Evolutionary conservation across 352 stramenopile species (phyloP).

Genomic region (Pythium scleroteichum): DNA sequence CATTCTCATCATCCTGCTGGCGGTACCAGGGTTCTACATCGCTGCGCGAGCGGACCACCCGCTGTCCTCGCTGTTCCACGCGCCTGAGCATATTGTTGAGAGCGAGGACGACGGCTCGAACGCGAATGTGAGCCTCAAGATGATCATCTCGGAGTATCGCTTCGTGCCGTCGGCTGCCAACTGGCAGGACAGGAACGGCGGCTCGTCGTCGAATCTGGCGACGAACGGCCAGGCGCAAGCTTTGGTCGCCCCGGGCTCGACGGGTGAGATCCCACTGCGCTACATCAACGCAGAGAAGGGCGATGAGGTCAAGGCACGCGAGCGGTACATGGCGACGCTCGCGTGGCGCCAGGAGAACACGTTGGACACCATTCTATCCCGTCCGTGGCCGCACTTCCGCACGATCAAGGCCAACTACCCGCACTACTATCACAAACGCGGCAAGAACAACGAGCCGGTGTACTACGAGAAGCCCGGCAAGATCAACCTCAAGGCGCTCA

Average conservation of each 20-base stretch:
- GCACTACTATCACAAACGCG: conserved; percentile 89
- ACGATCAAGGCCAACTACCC: conserved; percentile 92
- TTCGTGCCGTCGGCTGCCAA: conserved; percentile 30
- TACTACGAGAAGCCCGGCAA: conserved; percentile 89
- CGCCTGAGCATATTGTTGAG: conserved; percentile 28
- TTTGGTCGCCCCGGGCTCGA: conserved; percentile 11
- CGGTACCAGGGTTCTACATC: conserved; percentile 66
- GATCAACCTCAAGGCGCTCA: conserved; percentile 87
- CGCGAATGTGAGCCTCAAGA: conserved; percentile 49
- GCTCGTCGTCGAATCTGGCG: conserved; percentile 10
- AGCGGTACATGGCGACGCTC: conserved; percentile 71
- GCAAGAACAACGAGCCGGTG: conserved; percentile 75
- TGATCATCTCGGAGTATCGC: conserved; percentile 76
- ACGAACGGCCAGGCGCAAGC: conserved; percentile 4
- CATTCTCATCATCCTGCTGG: conserved; percentile 58
- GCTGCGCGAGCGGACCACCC: conserved; percentile 75
- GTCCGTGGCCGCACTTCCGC: conserved; percentile 69
- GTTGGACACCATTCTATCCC: conserved; percentile 74
- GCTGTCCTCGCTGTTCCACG: conserved; percentile 61
- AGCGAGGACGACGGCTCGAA: conserved; percentile 13
- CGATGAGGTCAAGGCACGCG: conserved; percentile 58
- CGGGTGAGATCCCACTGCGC: conserved; percentile 42
- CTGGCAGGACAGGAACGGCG: background rate
- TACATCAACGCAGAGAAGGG: conserved; percentile 83
- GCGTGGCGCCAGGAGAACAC: conserved; percentile 81